phyloP scores from a whole-genome alignment of 257 asterid species.

The Prunella vulgaris region DNA sequence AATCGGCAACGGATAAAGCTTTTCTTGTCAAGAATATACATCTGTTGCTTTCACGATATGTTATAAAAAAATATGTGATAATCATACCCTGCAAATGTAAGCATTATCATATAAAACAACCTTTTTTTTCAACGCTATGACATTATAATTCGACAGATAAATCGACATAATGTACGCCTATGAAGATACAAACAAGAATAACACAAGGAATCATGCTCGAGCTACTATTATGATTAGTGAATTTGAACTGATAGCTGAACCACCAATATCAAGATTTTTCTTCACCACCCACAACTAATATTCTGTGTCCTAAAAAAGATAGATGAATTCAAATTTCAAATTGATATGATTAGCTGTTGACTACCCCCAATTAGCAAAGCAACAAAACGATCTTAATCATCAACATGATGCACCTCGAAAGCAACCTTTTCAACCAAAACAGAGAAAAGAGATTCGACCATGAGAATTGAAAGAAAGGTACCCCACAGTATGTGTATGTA shows the following conservation, averaged over 20 bases:
- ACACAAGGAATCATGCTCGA: conserved; percentile 1
- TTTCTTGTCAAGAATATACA: conserved; percentile 27
- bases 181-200: neutral
- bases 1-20: conserved; percentile 34
- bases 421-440: neutral
- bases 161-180: neutral
- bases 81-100: conserved; percentile 6
- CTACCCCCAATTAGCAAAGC: conserved; percentile 18
- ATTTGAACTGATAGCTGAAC: conserved; percentile 39
- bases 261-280: conserved; percentile 26
- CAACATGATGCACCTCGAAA: conserved; percentile 9
- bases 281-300: conserved; percentile 35
- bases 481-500: neutral
- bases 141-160: too few relatives aligned
- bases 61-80: conserved; percentile 15
- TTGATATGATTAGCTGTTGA: conserved; percentile 20
- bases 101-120: neutral
- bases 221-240: conserved; percentile 11
- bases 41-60: conserved; percentile 27
- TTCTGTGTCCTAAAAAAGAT: conserved; percentile 20
- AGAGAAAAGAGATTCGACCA: neutral
- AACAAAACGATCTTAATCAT: conserved; percentile 21
- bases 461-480: neutral
- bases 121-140: too few relatives aligned
- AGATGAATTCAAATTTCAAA: neutral